phyloP scores from a whole-genome alignment of 306 rosid genomes.

The Prunus fruticosa region DNA sequence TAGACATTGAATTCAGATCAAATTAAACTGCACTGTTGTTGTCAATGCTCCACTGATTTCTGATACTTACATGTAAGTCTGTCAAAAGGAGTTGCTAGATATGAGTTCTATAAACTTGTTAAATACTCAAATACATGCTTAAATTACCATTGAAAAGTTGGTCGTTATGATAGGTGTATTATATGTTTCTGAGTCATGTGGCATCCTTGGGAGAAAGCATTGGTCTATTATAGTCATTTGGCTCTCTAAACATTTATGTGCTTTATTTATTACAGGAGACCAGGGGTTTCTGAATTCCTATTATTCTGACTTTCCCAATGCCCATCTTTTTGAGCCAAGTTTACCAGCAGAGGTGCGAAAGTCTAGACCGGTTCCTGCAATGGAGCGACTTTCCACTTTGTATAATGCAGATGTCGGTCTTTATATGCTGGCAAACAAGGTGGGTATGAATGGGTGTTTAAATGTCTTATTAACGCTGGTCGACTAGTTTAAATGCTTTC shows the following conservation, averaged over 20 bases:
- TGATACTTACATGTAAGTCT: not conserved
- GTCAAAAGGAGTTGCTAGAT: not conserved
- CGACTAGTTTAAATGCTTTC: not conserved
- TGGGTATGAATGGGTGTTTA: conserved; percentile 26
- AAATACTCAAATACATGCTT: not conserved
- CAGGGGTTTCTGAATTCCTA: conserved; percentile 98
- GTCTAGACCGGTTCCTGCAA: conserved; percentile 69
- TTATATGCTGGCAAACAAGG: conserved; percentile 99
- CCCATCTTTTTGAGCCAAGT: conserved; percentile 87
- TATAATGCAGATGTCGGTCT: conserved; percentile 99
- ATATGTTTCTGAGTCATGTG: not conserved
- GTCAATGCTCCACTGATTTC: not conserved
- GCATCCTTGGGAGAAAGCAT: not conserved
- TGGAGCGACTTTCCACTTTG: conserved; percentile 96
- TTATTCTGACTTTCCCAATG: conserved; percentile 82
- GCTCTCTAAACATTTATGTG: not conserved
- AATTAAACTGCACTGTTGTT: not conserved
- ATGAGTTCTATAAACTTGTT: not conserved
- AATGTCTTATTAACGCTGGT: not conserved
- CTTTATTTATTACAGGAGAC: conserved; percentile 60
- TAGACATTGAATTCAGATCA: not conserved
- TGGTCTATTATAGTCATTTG: not conserved
- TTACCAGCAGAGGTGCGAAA: conserved; percentile 44
- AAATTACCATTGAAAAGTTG: not conserved
- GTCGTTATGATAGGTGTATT: not conserved